These are phyloP conservation scores for Exophiala viscosa DNA, from an alignment of 2,329 filamentous ascomycete genomes.

Conservation along the genomic window DNA sequence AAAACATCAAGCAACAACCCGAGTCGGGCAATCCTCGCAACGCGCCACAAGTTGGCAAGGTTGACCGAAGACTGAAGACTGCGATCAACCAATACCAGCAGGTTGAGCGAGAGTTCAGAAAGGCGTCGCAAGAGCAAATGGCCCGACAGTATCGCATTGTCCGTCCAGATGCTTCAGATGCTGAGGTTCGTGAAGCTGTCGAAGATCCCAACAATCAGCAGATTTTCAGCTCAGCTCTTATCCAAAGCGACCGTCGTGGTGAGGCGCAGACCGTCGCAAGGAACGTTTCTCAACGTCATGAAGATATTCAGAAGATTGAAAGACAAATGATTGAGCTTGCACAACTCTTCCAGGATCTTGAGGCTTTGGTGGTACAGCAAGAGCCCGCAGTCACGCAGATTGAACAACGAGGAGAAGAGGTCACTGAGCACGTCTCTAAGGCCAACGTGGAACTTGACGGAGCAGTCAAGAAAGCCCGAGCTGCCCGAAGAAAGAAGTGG, in stretches of 20 bases:
- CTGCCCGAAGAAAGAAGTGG: constrained; percentile 92
- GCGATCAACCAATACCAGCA: constrained; percentile 80
- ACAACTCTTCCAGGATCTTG: constrained; percentile 85
- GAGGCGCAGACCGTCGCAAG: constrained; percentile 75
- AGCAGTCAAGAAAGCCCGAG: constrained; percentile 77
- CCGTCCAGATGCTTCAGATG: constrained; percentile 71
- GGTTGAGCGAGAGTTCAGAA: constrained; percentile 74
- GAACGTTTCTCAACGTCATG: constrained; percentile 78
- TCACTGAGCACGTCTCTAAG: constrained; percentile 77
- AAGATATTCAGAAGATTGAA: constrained; percentile 88
- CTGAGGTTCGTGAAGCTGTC: constrained; percentile 73
- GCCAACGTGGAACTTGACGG: constrained; percentile 77
- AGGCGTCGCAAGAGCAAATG: constrained; percentile 77
- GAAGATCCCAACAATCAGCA: constrained; percentile 67
- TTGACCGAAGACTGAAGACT: constrained; percentile 73
- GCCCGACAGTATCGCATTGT: constrained; percentile 89
- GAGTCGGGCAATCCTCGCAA: constrained; percentile 72
- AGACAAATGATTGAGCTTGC: constrained; percentile 81
- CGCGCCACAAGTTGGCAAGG: constrained; percentile 72
- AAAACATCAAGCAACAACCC: constrained; percentile 74
- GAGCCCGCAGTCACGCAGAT: constrained; percentile 76
- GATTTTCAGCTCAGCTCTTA: constrained; percentile 60
- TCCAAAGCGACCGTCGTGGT: constrained; percentile 74
- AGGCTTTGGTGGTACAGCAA: constrained; percentile 80
- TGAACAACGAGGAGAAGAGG: constrained; percentile 81